These are phyloP conservation scores for Talinum fruticosum DNA, from an alignment of 148 eudicot genomes.

Conservation along the genomic window DNA sequence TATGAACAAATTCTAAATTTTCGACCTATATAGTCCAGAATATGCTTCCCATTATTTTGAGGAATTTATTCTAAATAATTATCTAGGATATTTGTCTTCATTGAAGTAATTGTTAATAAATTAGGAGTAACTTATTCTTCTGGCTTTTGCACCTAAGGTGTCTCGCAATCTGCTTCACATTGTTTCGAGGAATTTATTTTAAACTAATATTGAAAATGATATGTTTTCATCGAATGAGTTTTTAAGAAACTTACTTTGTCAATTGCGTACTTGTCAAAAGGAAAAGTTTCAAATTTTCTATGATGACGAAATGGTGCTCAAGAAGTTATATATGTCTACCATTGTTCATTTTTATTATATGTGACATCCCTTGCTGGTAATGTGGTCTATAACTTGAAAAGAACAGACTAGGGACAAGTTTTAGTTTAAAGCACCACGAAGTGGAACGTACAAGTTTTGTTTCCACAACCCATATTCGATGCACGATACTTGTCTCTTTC, in stretches of 20 bases:
- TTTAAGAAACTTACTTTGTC: background rate
- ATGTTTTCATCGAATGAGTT: background rate
- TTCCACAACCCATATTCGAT: conserved; percentile 71
- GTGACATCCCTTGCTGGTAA: conserved; percentile 71
- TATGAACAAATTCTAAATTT: background rate
- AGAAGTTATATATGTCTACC: background rate
- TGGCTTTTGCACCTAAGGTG: too few species aligned
- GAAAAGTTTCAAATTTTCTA: background rate
- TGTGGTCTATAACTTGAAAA: conserved; percentile 58
- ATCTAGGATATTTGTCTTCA: background rate
- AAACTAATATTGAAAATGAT: background rate
- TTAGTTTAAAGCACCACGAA: conserved; percentile 73
- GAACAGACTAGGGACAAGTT: conserved; percentile 91
- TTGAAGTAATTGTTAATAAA: too few species aligned
- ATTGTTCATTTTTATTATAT: conserved; percentile 35
- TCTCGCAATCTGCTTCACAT: too few species aligned
- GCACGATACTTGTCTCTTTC: conserved; percentile 89
- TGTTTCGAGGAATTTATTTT: too few species aligned
- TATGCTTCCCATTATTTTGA: background rate
- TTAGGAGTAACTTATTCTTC: too few species aligned
- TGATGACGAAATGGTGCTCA: background rate
- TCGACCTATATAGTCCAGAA: background rate
- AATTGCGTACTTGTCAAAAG: too few species aligned
- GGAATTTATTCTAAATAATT: background rate
- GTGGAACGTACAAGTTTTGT: conserved; percentile 92